Evolutionary conservation across 495 filamentous ascomycete genomes (phyloP).

Genomic region (Lasiosphaeria hispida): DNA sequence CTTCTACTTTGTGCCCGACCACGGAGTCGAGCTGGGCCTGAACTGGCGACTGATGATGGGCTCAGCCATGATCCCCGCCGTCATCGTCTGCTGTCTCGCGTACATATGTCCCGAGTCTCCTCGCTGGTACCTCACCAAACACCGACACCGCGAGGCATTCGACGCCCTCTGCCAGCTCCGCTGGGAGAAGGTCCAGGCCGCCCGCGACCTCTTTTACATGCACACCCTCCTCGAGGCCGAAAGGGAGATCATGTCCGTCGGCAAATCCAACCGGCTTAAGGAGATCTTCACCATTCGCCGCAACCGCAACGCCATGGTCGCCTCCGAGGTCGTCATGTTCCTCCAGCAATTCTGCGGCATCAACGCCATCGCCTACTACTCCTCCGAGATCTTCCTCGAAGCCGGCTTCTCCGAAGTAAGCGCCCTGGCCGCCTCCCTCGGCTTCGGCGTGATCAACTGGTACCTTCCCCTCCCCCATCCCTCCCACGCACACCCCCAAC

Average conservation of each 20-base stretch:
- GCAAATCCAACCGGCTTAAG: slow-evolving; percentile 56
- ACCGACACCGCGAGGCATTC: slow-evolving; percentile 64
- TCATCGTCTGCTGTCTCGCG: slow-evolving; percentile 67
- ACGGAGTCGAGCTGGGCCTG: slow-evolving; percentile 56
- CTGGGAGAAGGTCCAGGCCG: slow-evolving; percentile 70
- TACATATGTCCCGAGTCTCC: slow-evolving; percentile 70
- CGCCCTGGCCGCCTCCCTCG: slow-evolving; percentile 67
- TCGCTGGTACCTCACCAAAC: slow-evolving; percentile 76
- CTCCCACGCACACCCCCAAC: too few species aligned
- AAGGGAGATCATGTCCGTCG: slow-evolving; percentile 53
- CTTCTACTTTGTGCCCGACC: slow-evolving; percentile 62
- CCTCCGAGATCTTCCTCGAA: slow-evolving; percentile 59
- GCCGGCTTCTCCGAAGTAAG: slow-evolving; percentile 54
- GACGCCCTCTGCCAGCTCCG: slow-evolving; percentile 64
- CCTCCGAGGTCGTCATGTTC: slow-evolving; percentile 78
- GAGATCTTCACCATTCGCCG: slow-evolving; percentile 73
- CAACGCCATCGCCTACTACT: slow-evolving; percentile 70
- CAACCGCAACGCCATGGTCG: slow-evolving; percentile 72
- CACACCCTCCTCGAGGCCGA: slow-evolving; percentile 69
- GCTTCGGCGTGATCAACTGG: slow-evolving; percentile 76
- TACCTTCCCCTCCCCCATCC: too few species aligned
- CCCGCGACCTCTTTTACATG: slow-evolving; percentile 81
- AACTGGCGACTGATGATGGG: slow-evolving; percentile 87
- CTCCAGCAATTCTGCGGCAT: slow-evolving; percentile 78
- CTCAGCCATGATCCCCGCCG: slow-evolving; percentile 70